Conservation (phyloP, 148 eudicot genomes). For the Cornus florida region DNA sequence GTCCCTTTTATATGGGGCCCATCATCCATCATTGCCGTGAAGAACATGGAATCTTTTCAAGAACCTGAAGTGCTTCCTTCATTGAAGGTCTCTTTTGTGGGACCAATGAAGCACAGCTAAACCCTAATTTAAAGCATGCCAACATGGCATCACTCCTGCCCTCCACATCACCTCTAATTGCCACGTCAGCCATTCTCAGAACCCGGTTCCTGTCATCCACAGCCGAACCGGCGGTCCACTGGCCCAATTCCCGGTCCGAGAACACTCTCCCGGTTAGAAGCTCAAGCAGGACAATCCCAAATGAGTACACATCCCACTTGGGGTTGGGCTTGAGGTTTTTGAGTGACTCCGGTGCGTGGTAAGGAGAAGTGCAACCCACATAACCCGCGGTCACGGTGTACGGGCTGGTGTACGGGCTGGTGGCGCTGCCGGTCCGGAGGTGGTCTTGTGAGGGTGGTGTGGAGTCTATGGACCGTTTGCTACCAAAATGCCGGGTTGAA, state of each 20-base stretch:
- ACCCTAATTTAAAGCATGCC: constrained; percentile 73
- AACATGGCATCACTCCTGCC: constrained; percentile 64
- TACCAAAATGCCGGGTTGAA: constrained; percentile 64
- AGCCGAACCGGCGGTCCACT: constrained; percentile 56
- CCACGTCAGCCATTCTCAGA: constrained; percentile 73
- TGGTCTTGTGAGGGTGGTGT: constrained; percentile 24
- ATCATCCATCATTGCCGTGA: constrained; percentile 20
- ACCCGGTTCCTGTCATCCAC: constrained; percentile 59
- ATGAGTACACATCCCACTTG: constrained; percentile 94
- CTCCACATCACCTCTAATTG: constrained; percentile 65
- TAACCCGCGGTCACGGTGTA: constrained; percentile 32
- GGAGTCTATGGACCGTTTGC: constrained; percentile 41
- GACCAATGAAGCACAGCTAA: constrained; percentile 75
- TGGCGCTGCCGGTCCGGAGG: constrained; percentile 17
- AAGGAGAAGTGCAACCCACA: constrained; percentile 59
- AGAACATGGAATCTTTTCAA: constrained; percentile 65
- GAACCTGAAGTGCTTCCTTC: constrained; percentile 72
- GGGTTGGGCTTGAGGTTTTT: constrained; percentile 70
- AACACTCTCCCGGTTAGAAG: constrained; percentile 75
- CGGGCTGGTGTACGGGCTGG: constrained; percentile 52
- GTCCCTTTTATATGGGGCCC: background rate
- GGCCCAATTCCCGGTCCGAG: constrained; percentile 66
- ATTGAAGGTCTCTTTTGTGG: constrained; percentile 88
- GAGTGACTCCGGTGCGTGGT: constrained; percentile 86
- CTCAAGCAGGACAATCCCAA: constrained; percentile 83